Conservation (phyloP, 139 green algal genomes). For the Chlamydomonas applanata region DNA sequence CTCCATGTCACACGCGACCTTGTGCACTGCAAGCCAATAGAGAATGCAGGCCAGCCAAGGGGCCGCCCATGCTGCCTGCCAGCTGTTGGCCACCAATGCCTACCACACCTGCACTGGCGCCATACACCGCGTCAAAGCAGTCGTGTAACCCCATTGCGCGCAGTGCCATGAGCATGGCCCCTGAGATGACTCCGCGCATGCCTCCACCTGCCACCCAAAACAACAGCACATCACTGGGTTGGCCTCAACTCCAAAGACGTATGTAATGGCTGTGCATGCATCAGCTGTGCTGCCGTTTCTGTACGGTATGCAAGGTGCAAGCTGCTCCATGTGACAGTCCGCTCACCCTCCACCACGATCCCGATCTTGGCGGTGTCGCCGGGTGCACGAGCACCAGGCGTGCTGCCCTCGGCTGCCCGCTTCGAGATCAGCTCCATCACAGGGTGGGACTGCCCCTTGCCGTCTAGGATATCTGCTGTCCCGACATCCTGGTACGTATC, state of each 20-base stretch:
- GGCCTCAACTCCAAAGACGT: too few species aligned
- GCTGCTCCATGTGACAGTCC: not conserved
- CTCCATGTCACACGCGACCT: too few species aligned
- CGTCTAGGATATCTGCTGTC: not conserved
- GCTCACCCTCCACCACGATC: constrained; percentile 72
- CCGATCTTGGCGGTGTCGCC: constrained; percentile 73
- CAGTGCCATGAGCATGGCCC: constrained; percentile 70
- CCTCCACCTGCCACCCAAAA: constrained; percentile 57
- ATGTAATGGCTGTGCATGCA: too few species aligned
- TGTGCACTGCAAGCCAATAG: too few species aligned
- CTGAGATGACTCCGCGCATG: constrained; percentile 75
- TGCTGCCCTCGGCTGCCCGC: constrained; percentile 35
- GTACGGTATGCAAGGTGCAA: not conserved
- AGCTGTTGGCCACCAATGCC: not conserved
- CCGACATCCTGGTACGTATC: constrained; percentile 4
- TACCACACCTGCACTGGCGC: constrained; percentile 25
- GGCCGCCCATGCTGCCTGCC: not conserved
- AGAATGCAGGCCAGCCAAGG: too few species aligned
- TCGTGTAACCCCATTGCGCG: constrained; percentile 59
- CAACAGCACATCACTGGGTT: too few species aligned
- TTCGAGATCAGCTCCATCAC: constrained; percentile 57
- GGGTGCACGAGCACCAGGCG: constrained; percentile 34
- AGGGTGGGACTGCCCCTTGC: constrained; percentile 38
- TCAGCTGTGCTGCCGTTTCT: not conserved
- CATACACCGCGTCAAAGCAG: constrained; percentile 87